Base-by-base conservation (phyloP, 2,329 filamentous ascomycete species). In the Zasmidium cellare region DNA sequence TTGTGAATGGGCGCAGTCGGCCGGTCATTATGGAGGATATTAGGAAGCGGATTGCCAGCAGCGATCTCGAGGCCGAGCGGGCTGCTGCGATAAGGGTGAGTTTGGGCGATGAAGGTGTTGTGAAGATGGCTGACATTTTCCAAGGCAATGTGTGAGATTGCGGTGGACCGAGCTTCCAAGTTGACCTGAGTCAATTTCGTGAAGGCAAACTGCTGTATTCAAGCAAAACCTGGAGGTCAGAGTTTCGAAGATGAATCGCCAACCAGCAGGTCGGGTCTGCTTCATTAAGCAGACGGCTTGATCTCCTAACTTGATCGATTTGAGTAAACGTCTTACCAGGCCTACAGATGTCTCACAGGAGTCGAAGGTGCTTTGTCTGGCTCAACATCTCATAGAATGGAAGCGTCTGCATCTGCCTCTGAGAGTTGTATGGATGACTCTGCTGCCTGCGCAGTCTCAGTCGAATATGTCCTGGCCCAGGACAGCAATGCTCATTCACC, bases 81-180 rank as follows among this genome's bases (percentile, higher is more conserved):
- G 73, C 78, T 56, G 89, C 89, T 65, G 90, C 85, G 5, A 87
- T 96, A 51, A 82, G 88, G 81, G 91, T 92, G 76, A 63, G 82
- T 69, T 35, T 20, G 46, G 45, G 46, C 41, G 31, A 5, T 18
- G 25, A 45, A n/a, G 6, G n/a, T 14, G 20, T 12, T 31, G 12
- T 16, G 1, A 38, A 18, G 3, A 16, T 22, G 28, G 53, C 62
- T 69, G 54, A 72, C 61, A 31, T 62, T 41, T n/a, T 19, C 47
- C 16, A 51, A 91, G 88, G 92, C 92, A 44, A 96, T 97, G 90
- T 91, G 91, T 69, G 89, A 92, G 67, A 97, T 97, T 70, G 92
- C 92, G 25, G 83, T 84, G 52, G 91, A 96, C 69, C 84, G 92
- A 50, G 90, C 88, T 1, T 73, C 75, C 28, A 96, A 92, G 74